Percentiles rank a stretch among this genome's conserved stretches.
Conservation (phyloP, 129 eudicot genomes). For the Heracleum sosnowskyi region DNA sequence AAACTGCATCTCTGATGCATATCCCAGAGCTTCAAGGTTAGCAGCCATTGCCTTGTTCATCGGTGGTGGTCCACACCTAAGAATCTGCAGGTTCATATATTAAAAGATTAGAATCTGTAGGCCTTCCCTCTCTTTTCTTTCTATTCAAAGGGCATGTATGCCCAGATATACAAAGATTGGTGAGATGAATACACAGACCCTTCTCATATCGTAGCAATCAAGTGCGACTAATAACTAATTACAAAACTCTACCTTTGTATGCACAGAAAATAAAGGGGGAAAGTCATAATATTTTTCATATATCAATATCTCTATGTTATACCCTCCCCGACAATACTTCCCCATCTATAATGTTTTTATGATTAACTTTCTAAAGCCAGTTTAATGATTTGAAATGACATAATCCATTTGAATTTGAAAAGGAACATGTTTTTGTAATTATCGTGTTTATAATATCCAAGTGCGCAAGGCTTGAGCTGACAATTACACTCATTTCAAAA, state of each 20-base stretch:
- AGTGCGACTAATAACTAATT: neutral
- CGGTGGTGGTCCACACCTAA: conserved; percentile 98
- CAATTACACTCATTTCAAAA: too few relatives aligned
- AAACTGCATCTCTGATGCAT: conserved; percentile 80
- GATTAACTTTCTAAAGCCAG: neutral
- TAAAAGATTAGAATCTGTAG: neutral
- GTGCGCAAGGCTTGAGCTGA: too few relatives aligned
- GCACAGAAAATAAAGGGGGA: neutral
- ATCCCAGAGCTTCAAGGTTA: conserved; percentile 84
- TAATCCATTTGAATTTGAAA: too few relatives aligned
- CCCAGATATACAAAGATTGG: too few relatives aligned
- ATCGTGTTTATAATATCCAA: neutral
- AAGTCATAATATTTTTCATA: too few relatives aligned
- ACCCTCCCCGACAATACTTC: neutral
- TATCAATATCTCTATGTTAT: too few relatives aligned
- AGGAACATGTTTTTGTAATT: neutral
- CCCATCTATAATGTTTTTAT: neutral
- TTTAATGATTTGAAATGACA: too few relatives aligned
- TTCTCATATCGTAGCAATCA: neutral
- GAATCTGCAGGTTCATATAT: conserved; percentile 40
- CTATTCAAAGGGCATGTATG: neutral
- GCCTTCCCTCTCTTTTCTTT: neutral
- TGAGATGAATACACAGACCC: neutral
- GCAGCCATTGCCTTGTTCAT: conserved; percentile 99
- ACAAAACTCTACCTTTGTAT: too few relatives aligned